phyloP scores from a whole-genome alignment of 768 basidiomycete genomes.

The Brasilioporus rufonigricans region DNA sequence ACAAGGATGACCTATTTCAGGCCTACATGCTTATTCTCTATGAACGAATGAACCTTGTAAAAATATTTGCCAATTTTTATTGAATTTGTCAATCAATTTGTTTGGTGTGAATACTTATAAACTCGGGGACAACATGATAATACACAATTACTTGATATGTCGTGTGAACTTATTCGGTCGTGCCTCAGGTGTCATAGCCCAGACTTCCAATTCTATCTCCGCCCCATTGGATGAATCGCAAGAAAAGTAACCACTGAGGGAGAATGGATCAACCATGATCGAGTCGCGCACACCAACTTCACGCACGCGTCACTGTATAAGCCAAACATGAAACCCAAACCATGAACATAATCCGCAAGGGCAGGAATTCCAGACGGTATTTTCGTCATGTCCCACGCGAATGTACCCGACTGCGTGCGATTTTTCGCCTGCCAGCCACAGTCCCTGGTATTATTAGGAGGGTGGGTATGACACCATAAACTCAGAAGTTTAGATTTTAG shows the following conservation, averaged over 20 bases:
- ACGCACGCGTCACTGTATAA: conserved; percentile 16
- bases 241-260: conserved; percentile 7
- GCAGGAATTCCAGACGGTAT: conserved; percentile 13
- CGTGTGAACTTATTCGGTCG: no score
- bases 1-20: no score
- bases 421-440: conserved; percentile 11
- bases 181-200: no score
- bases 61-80: no score
- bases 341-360: conserved; percentile 8
- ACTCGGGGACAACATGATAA: no score
- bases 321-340: conserved; percentile 8
- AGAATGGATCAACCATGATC: not conserved
- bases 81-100: no score
- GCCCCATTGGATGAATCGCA: conserved; percentile 1
- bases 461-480: not conserved
- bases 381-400: conserved; percentile 5
- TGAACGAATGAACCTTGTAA: no score
- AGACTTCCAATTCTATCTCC: conserved; percentile 7
- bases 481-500: not conserved
- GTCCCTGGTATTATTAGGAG: conserved; percentile 2
- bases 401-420: conserved; percentile 2
- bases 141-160: no score
- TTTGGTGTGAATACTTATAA: no score
- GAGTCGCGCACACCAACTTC: not conserved
- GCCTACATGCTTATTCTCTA: no score